Conservation (phyloP, 352 stramenopile species). For the Globisporangium sylvaticum region DNA sequence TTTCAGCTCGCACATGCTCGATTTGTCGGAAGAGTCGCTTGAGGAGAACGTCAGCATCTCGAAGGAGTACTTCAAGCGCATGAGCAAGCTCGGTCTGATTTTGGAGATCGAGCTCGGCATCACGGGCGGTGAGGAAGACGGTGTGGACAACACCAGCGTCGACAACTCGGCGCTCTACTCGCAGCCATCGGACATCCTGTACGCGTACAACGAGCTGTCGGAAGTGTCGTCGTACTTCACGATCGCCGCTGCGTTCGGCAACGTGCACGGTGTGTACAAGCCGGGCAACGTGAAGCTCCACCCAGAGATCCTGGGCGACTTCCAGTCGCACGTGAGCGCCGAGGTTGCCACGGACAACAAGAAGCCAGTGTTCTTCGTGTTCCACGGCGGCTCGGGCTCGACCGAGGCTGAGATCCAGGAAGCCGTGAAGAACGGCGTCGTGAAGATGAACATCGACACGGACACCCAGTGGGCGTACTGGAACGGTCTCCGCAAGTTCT, state of each 20-base stretch:
- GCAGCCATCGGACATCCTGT: conserved; percentile 93
- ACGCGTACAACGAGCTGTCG: conserved; percentile 94
- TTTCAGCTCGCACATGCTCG: conserved; percentile 98
- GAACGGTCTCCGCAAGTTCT: conserved; percentile 97
- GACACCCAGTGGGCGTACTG: conserved; percentile 99
- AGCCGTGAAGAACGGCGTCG: conserved; percentile 94
- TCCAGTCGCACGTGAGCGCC: conserved; percentile 88
- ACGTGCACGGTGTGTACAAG: conserved; percentile 98
- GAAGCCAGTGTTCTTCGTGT: conserved; percentile 98
- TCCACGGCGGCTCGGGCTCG: conserved; percentile 98
- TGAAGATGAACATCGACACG: conserved; percentile 99
- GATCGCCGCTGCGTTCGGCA: conserved; percentile 95
- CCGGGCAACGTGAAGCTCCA: conserved; percentile 98
- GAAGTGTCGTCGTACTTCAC: conserved; percentile 92
- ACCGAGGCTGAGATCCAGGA: conserved; percentile 95
- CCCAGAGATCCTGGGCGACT: conserved; percentile 95
- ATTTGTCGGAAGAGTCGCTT: conserved; percentile 97
- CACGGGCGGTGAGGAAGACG: conserved; percentile 97
- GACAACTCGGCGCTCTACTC: conserved; percentile 92
- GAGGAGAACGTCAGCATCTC: conserved; percentile 98
- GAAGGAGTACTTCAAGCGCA: conserved; percentile 97
- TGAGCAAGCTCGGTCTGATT: conserved; percentile 94
- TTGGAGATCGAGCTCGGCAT: conserved; percentile 99
- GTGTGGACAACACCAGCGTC: conserved; percentile 96
- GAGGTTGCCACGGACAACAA: conserved; percentile 75